phyloP scores from a whole-genome alignment of 169 alveolate species.

The Plasmodium billcollinsi region DNA sequence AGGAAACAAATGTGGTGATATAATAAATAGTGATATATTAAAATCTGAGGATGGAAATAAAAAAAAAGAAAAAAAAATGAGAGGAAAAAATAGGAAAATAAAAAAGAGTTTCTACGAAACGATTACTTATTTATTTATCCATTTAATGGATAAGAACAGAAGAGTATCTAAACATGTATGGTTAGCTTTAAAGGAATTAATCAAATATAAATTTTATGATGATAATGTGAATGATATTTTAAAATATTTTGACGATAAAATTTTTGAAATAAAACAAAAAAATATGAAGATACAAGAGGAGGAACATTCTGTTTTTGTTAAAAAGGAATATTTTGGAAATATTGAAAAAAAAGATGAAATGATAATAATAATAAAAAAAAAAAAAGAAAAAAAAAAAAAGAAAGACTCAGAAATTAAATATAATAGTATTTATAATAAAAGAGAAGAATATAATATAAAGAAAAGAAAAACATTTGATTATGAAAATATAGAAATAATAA shows the following conservation, averaged over 20 bases:
- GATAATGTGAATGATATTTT: slow-evolving; percentile 38
- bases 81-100: not conserved
- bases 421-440: not conserved
- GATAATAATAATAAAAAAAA: not conserved
- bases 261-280: not conserved
- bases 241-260: slow-evolving; percentile 37
- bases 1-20: not conserved
- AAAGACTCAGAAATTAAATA: not conserved
- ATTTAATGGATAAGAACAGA: slow-evolving; percentile 50
- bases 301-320: not conserved
- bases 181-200: slow-evolving; percentile 59
- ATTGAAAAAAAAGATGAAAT: not conserved
- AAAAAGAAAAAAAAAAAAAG: not conserved
- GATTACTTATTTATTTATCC: slow-evolving; percentile 45
- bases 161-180: slow-evolving; percentile 29
- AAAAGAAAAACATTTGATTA: not conserved
- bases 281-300: not conserved
- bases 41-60: not conserved
- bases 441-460: not conserved
- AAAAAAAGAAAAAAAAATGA: not conserved
- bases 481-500: too few relatives aligned
- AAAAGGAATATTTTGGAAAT: slow-evolving; percentile 7
- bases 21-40: not conserved
- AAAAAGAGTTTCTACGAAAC: slow-evolving; percentile 62
- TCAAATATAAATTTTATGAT: slow-evolving; percentile 41